Base-by-base conservation (phyloP, 805 yeast genomes). In the Kregervanrija delftensis region DNA sequence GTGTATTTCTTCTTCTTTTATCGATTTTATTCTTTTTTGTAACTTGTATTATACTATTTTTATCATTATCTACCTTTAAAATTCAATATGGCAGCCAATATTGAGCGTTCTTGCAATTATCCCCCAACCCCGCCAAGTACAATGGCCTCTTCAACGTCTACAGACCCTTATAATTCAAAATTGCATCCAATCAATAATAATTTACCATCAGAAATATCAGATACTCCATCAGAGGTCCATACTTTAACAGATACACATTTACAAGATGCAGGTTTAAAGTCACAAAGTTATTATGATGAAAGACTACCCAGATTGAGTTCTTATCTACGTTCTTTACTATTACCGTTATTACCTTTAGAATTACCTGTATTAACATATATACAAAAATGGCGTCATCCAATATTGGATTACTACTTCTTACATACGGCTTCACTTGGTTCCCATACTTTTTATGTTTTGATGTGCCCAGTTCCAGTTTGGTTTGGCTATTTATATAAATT, bases 361-460 rank as follows among this genome's bases (percentile, higher is more conserved):
- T 82, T 95, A 0, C 73, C 69, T 2, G 46, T 73, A 1, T 61
- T 91, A n/a, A 68, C 73, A 9, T 51, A 52, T 4, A 64, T 86
- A 47, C 99, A 91, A 4, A 39, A 46, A 5, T 55, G 69, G 11
- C 69, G 95, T 46, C 60, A 64, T 34, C 71, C 78, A 2, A 41
- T 61, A 13, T 63, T 81, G 42, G 97, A 90, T 64, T 56, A 70
- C 22, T 93, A 84, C 56, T 91, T 91, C 64, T 84, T 95, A 8
- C 79, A 86, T 71, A 77, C 95, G 3, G 96, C 98, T 13, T 81
- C 84, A 54, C 69, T 93, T 50, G 99, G 96, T 0, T 78, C 95
- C 5, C 99, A 91, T 64, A 87, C 96, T 0, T 93, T 93, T 60
- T 91, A 91, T 61, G 95, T 93, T 40, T 61, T 91, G 40, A 80